These are phyloP conservation scores for Garcia nutans DNA, from an alignment of 345 rosid genomes.

Conservation along the genomic window DNA sequence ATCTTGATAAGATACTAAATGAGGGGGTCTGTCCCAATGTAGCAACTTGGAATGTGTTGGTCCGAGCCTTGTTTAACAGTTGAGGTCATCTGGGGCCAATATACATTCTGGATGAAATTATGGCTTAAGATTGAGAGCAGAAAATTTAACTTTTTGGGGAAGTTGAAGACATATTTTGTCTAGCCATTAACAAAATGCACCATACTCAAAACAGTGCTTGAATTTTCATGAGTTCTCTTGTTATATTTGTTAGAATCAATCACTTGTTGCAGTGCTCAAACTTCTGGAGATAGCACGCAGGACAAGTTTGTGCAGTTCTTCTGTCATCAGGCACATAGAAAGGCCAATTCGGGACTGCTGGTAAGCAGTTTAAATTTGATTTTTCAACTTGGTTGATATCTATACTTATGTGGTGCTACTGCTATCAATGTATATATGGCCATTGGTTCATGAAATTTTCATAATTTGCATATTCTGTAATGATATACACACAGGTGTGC, in stretches of 20 bases:
- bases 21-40: slow-evolving; percentile 52
- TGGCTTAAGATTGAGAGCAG: slow-evolving; percentile 31
- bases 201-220: too few relatives aligned
- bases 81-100: slow-evolving; percentile 45
- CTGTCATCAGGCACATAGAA: neutral
- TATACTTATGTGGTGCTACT: neutral
- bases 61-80: slow-evolving; percentile 46
- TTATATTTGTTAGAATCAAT: neutral
- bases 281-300: neutral
- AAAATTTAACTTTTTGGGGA: neutral
- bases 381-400: neutral
- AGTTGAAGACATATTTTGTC: neutral
- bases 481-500: neutral
- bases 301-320: neutral
- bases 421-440: neutral
- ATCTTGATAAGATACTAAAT: slow-evolving; percentile 52
- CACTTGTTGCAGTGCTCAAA: neutral
- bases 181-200: neutral
- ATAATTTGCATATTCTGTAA: neutral
- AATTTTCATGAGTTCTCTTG: neutral
- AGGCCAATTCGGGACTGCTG: neutral
- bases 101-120: slow-evolving; percentile 37
- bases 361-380: neutral
- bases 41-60: slow-evolving; percentile 71
- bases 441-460: neutral